phyloP scores from a whole-genome alignment of 495 filamentous ascomycete species.

The Apodospora peruviana region DNA sequence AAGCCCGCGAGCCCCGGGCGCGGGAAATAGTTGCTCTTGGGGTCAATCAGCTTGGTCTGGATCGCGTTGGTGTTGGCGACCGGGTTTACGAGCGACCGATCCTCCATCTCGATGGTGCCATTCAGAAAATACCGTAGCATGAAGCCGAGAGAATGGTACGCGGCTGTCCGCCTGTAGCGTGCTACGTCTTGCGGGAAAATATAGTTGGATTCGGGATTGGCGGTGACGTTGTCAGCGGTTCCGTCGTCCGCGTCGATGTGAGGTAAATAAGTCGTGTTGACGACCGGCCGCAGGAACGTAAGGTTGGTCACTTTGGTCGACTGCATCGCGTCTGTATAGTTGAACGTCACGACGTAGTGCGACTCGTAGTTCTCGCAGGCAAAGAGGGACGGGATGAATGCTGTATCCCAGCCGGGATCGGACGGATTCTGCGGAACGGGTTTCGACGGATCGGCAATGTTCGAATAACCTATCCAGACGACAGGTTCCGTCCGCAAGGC shows the following conservation, averaged over 20 bases:
- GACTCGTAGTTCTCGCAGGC: conserved; percentile 36
- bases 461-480: conserved; percentile 30
- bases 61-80: conserved; percentile 28
- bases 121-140: conserved; percentile 29
- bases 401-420: conserved; percentile 18
- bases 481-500: conserved; percentile 34
- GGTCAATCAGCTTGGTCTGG: conserved; percentile 31
- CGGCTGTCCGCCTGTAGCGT: conserved; percentile 26
- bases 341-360: conserved; percentile 27
- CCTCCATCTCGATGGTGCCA: conserved; percentile 27
- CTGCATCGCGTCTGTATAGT: conserved; percentile 24
- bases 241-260: conserved; percentile 26
- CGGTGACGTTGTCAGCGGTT: conserved; percentile 33
- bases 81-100: conserved; percentile 24
- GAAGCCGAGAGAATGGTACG: conserved; percentile 29
- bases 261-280: conserved; percentile 31
- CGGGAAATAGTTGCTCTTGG: conserved; percentile 23
- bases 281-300: conserved; percentile 21
- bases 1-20: conserved; percentile 8
- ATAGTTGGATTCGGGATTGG: conserved; percentile 28
- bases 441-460: conserved; percentile 15
- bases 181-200: conserved; percentile 21
- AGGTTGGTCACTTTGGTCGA: conserved; percentile 21
- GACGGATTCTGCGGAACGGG: conserved; percentile 14
- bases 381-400: conserved; percentile 32